Conservation (phyloP, 2,329 filamentous ascomycete species). For the Ophiocordyceps camponoti-floridani region DNA sequence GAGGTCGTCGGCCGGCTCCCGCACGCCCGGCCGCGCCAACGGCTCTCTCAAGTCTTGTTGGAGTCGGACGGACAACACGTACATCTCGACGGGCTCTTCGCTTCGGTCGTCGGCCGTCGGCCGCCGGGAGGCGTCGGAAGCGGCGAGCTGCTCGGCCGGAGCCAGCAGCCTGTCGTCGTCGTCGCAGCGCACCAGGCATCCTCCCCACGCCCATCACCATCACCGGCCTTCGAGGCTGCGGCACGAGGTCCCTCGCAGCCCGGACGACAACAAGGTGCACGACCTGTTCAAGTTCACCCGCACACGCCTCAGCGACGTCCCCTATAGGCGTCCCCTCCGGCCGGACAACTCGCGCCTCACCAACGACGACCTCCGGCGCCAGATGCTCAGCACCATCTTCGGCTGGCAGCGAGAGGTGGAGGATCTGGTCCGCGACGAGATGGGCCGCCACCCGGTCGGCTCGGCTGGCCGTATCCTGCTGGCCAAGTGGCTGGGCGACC, state of each 20-base stretch:
- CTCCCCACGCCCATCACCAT: too few relatives aligned
- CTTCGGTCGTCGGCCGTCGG: conserved; percentile 16
- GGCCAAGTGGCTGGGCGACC: conserved; percentile 82
- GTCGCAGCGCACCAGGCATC: conserved; percentile 26
- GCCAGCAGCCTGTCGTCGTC: conserved; percentile 22
- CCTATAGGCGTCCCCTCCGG: conserved; percentile 52
- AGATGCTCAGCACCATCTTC: conserved; percentile 90
- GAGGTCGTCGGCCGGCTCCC: conserved; percentile 35
- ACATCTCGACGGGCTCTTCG: conserved; percentile 46
- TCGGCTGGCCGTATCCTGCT: conserved; percentile 69
- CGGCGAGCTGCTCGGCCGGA: too few relatives aligned
- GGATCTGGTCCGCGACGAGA: conserved; percentile 68
- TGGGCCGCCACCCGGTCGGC: conserved; percentile 53
- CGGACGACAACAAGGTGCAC: conserved; percentile 49
- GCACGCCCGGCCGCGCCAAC: conserved; percentile 29
- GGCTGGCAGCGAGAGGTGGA: conserved; percentile 82
- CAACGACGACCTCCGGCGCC: conserved; percentile 63
- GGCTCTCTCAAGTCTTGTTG: conserved; percentile 34
- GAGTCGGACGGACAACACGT: conserved; percentile 43
- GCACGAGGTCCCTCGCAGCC: conserved; percentile 64
- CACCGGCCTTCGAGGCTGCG: conserved; percentile 51
- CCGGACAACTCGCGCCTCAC: conserved; percentile 42
- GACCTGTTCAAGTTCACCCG: conserved; percentile 81
- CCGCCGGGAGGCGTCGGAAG: too few relatives aligned
- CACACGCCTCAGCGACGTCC: conserved; percentile 63